Evolutionary conservation across 2,329 filamentous ascomycete genomes (phyloP).

Genomic region (Sordariomycetes sp.): DNA sequence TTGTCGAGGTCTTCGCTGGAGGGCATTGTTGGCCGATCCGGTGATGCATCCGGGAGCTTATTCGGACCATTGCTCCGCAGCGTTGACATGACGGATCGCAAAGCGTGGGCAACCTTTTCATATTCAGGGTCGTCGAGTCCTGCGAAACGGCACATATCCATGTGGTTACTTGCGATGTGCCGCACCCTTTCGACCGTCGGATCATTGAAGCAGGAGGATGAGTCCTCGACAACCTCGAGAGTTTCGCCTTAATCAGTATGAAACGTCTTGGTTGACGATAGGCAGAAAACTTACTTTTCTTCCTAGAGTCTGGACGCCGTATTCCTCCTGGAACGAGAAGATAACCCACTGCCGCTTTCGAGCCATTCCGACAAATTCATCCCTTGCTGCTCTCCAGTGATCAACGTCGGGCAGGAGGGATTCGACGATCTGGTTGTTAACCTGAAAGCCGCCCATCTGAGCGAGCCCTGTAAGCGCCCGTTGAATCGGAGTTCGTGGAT

Average conservation of each 20-base stretch:
- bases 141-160: conserved; percentile 23
- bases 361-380: neutral
- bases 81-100: too few relatives aligned
- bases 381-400: neutral
- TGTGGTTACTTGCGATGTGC: conserved; percentile 21
- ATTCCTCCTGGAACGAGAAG: neutral
- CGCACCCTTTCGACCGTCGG: conserved; percentile 17
- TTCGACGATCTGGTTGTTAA: neutral
- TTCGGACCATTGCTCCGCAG: too few relatives aligned
- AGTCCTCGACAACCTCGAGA: conserved; percentile 19
- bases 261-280: too few relatives aligned
- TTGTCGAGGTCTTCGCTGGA: too few relatives aligned
- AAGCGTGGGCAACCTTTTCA: conserved; percentile 15
- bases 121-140: conserved; percentile 18
- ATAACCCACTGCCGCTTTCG: neutral
- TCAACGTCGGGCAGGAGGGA: neutral
- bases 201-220: conserved; percentile 21
- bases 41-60: too few relatives aligned
- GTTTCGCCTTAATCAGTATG: too few relatives aligned
- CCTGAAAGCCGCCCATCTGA: conserved; percentile 9
- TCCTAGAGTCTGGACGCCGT: neutral
- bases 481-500: neutral
- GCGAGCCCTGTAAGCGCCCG: conserved; percentile 9
- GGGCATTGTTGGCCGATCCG: too few relatives aligned
- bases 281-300: neutral